These are phyloP conservation scores for Digitaria exilis DNA, from an alignment of 202 grass and related monocot species.

Conservation along the genomic window DNA sequence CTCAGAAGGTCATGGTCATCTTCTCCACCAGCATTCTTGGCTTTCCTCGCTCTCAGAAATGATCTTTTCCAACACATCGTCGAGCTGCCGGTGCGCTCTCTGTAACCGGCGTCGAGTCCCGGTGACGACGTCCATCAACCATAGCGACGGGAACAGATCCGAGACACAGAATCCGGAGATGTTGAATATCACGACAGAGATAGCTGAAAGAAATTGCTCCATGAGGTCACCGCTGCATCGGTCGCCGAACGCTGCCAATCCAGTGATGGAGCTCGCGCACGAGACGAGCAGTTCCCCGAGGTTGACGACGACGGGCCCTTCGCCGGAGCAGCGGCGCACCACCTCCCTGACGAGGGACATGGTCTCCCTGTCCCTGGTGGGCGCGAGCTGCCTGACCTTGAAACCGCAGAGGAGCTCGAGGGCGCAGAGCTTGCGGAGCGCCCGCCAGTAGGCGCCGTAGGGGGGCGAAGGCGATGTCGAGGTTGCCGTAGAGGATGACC, in stretches of 20 bases:
- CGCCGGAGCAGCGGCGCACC: not conserved
- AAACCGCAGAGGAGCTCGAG: conserved; percentile 35
- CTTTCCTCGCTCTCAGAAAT: not conserved
- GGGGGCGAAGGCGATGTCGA: conserved; percentile 39
- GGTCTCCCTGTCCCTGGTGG: conserved; percentile 34
- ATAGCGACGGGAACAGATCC: conserved; percentile 26
- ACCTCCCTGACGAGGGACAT: conserved; percentile 21
- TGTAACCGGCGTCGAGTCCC: not conserved
- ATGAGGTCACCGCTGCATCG: not conserved
- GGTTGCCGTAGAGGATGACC: conserved; percentile 36
- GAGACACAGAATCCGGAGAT: not conserved
- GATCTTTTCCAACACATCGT: not conserved
- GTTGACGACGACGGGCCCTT: not conserved
- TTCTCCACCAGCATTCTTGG: not conserved
- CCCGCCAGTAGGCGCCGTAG: conserved; percentile 43
- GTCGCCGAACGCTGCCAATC: conserved; percentile 2
- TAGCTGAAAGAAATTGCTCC: not conserved
- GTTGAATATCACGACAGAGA: not conserved
- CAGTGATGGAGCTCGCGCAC: not conserved
- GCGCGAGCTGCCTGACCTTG: conserved; percentile 32
- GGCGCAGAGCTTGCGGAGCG: conserved; percentile 44
- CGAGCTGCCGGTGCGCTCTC: not conserved
- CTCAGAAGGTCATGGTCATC: not conserved
- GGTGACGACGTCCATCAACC: not conserved
- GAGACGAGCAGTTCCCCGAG: not conserved